A percentile compares a stretch with the other conserved stretches of the same genome.
Conservation (phyloP, 2,329 filamentous ascomycete genomes). For the Claviceps sp. region DNA sequence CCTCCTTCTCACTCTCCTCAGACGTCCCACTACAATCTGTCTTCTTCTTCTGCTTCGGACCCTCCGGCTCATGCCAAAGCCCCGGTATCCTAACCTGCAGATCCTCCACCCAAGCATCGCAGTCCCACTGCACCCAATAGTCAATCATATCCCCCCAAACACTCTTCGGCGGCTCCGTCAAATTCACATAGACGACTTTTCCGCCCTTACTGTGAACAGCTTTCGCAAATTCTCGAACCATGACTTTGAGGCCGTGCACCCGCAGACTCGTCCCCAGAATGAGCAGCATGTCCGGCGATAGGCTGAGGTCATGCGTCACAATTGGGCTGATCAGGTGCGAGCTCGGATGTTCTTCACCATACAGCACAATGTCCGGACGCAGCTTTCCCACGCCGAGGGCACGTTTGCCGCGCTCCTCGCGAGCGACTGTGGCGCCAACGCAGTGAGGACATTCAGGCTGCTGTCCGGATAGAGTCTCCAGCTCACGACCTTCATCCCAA, state of each 20-base stretch:
- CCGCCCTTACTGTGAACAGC: slow-evolving; percentile 55
- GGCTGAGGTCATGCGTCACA: slow-evolving; percentile 51
- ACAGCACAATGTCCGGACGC: slow-evolving; percentile 59
- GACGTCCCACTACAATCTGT: slow-evolving; percentile 15
- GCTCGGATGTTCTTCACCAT: slow-evolving; percentile 59
- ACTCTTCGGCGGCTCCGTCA: slow-evolving; percentile 58
- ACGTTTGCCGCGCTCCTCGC: slow-evolving; percentile 52
- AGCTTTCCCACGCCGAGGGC: slow-evolving; percentile 54
- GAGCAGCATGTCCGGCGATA: slow-evolving; percentile 52
- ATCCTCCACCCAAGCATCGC: slow-evolving; percentile 58
- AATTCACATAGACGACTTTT: slow-evolving; percentile 60
- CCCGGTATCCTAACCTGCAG: slow-evolving; percentile 44
- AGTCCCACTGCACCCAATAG: slow-evolving; percentile 64
- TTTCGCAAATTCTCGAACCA: slow-evolving; percentile 59
- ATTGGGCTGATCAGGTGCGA: slow-evolving; percentile 55
- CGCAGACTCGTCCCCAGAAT: slow-evolving; percentile 59
- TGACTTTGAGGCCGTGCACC: slow-evolving; percentile 57
- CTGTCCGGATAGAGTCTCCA: slow-evolving; percentile 45
- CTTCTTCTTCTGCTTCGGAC: slow-evolving; percentile 26
- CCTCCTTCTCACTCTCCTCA: slow-evolving; percentile 14
- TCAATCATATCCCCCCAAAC: slow-evolving; percentile 61
- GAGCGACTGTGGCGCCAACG: slow-evolving; percentile 44
- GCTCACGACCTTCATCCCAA: slow-evolving; percentile 46
- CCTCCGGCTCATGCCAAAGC: slow-evolving; percentile 42
- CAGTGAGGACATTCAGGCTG: slow-evolving; percentile 58